Evolutionary conservation across 441 rosid species (phyloP).

Genomic region (Gossypium laxum): DNA sequence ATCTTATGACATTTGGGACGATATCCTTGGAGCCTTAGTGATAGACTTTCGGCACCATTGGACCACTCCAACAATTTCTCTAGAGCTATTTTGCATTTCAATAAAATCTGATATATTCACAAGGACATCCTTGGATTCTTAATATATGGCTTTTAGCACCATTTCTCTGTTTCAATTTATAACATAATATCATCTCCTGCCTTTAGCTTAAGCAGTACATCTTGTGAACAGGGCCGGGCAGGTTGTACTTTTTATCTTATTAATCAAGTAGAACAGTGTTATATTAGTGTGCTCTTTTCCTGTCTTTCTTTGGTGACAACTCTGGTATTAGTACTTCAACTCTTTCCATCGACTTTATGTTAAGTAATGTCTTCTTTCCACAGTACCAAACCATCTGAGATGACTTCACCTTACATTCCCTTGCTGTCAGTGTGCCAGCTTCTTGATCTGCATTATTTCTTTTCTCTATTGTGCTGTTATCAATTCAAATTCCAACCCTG

Average conservation of each 20-base stretch:
- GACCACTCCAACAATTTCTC: not conserved
- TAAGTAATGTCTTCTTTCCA: not conserved
- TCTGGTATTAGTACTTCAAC: not conserved
- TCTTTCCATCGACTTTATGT: not conserved
- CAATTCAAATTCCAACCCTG: not conserved
- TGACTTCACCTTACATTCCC: not conserved
- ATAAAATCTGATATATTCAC: not conserved
- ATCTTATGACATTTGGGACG: not conserved
- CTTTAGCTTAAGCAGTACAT: not conserved
- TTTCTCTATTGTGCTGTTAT: not conserved
- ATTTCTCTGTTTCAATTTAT: not conserved
- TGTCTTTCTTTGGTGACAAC: not conserved
- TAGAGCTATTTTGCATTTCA: not conserved
- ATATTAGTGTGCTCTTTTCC: conserved; percentile 1
- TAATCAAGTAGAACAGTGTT: not conserved
- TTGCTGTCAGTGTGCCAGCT: not conserved
- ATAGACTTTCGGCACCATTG: not conserved
- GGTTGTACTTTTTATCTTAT: not conserved
- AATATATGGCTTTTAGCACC: not conserved
- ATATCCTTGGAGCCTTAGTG: not conserved
- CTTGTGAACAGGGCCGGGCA: not conserved
- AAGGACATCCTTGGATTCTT: not conserved
- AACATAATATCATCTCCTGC: not conserved
- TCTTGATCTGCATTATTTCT: not conserved
- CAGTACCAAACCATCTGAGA: not conserved